Percentiles rank a stretch among this genome's conserved stretches.
These are phyloP conservation scores for Rhododendron molle DNA, from an alignment of 148 eudicot species.

Conservation along the genomic window DNA sequence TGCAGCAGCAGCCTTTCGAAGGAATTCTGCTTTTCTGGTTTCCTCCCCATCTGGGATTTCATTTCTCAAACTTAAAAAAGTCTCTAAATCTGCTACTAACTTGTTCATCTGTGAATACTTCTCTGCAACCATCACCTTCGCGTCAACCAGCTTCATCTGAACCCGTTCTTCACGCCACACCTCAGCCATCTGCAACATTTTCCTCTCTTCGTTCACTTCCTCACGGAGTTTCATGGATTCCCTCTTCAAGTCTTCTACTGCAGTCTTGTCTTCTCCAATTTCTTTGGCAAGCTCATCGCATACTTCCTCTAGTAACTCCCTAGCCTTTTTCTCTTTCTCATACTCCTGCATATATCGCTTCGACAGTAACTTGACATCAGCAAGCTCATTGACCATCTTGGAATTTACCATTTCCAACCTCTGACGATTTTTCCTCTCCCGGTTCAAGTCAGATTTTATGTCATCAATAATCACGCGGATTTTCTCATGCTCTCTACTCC, in stretches of 20 bases:
- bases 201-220: conserved; percentile 87
- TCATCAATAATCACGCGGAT: conserved; percentile 74
- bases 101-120: conserved; percentile 67
- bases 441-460: conserved; percentile 49
- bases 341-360: conserved; percentile 73
- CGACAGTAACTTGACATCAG: conserved; percentile 55
- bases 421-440: conserved; percentile 70
- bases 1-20: conserved; percentile 43
- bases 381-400: conserved; percentile 66
- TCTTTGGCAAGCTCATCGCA: conserved; percentile 89
- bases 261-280: conserved; percentile 82
- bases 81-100: conserved; percentile 48
- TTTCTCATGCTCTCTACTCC: conserved; percentile 85
- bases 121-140: conserved; percentile 74
- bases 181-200: conserved; percentile 96
- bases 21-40: conserved; percentile 47
- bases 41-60: conserved; percentile 29
- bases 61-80: conserved; percentile 42
- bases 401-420: conserved; percentile 76
- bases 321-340: conserved; percentile 64
- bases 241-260: conserved; percentile 67
- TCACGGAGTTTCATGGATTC: conserved; percentile 62
- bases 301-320: conserved; percentile 77
- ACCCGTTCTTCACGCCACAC: conserved; percentile 97
- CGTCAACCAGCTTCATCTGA: conserved; percentile 90